Evolutionary conservation across 1,284 basidiomycete species (phyloP).

Genomic region (Moesziomyces globuligerus): DNA sequence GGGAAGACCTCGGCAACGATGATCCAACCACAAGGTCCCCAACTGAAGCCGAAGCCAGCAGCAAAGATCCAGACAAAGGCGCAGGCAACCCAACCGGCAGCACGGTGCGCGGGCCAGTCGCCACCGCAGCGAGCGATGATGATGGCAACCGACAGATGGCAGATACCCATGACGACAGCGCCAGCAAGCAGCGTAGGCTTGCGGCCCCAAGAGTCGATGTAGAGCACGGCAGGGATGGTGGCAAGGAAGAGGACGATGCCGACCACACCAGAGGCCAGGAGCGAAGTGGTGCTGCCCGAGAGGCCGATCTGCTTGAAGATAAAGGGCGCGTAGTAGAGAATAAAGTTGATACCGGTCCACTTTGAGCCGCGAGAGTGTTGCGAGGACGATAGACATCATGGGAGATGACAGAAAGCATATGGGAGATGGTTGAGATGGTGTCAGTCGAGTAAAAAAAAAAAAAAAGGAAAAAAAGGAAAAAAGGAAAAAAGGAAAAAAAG

Average conservation of each 20-base stretch:
- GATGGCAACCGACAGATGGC: constrained; percentile 78
- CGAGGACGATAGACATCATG: no score
- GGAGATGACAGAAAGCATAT: no score
- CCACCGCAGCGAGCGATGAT: constrained; percentile 70
- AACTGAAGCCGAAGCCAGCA: constrained; percentile 78
- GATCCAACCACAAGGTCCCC: constrained; percentile 85
- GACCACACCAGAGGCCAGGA: constrained; percentile 79
- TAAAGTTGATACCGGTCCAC: constrained; percentile 22
- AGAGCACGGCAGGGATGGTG: constrained; percentile 78
- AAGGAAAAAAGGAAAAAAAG: no score
- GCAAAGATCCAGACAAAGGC: constrained; percentile 82
- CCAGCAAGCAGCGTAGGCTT: constrained; percentile 70
- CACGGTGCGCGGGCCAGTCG: constrained; percentile 73
- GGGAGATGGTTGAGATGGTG: no score
- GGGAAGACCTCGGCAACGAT: constrained; percentile 85
- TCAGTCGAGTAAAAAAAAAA: no score
- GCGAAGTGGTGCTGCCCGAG: constrained; percentile 73
- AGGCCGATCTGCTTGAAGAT: constrained; percentile 76
- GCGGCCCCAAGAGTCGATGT: constrained; percentile 77
- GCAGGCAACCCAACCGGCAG: constrained; percentile 71
- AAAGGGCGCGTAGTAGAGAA: constrained; percentile 78
- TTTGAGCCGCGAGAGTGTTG: no score
- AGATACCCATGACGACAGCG: constrained; percentile 76
- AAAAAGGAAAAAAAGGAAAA: no score
- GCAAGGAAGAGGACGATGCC: constrained; percentile 81